A percentile compares a stretch with the other conserved stretches of the same genome.
Evolutionary conservation across 495 filamentous ascomycete species (phyloP).

Genomic region (Neurospora sp.): DNA sequence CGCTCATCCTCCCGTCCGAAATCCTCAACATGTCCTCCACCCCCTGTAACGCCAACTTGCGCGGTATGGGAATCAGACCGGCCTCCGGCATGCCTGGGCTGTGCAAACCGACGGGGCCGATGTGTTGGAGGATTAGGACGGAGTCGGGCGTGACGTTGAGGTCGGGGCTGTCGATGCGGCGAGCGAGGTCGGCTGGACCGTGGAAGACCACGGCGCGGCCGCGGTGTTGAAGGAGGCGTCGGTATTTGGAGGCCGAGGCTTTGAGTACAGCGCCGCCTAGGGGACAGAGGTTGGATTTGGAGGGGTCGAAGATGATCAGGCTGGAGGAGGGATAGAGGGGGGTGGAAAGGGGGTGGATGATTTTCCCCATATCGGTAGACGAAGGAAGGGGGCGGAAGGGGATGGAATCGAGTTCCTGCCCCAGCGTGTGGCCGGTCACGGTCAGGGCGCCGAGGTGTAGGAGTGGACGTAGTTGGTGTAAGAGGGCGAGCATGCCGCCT

Average conservation of each 20-base stretch:
- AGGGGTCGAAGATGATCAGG: slow-evolving; percentile 39
- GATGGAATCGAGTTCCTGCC: slow-evolving; percentile 40
- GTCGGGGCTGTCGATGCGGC: slow-evolving; percentile 45
- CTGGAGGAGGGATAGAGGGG: slow-evolving; percentile 48
- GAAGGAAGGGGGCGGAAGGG: slow-evolving; percentile 33
- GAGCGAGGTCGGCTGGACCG: slow-evolving; percentile 45
- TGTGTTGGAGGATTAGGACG: slow-evolving; percentile 50
- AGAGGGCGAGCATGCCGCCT: slow-evolving; percentile 51
- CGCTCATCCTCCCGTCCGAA: slow-evolving; percentile 59
- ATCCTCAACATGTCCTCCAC: slow-evolving; percentile 57
- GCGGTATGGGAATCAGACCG: slow-evolving; percentile 53
- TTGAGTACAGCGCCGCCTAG: slow-evolving; percentile 48
- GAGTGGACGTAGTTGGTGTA: slow-evolving; percentile 46
- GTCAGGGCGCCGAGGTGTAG: slow-evolving; percentile 49
- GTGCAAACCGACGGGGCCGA: slow-evolving; percentile 46
- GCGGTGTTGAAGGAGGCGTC: slow-evolving; percentile 38
- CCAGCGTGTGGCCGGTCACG: slow-evolving; percentile 49
- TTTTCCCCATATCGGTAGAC: slow-evolving; percentile 10
- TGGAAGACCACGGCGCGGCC: slow-evolving; percentile 52
- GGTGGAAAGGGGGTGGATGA: slow-evolving; percentile 41
- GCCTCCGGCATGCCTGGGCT: slow-evolving; percentile 64
- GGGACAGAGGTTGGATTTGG: slow-evolving; percentile 38
- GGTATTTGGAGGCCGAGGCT: slow-evolving; percentile 51
- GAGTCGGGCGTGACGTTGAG: slow-evolving; percentile 42
- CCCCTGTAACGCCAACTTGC: slow-evolving; percentile 47